Evolutionary conservation across 2,329 filamentous ascomycete genomes (phyloP).

Genomic region (Reticulascus tulasneorum): DNA sequence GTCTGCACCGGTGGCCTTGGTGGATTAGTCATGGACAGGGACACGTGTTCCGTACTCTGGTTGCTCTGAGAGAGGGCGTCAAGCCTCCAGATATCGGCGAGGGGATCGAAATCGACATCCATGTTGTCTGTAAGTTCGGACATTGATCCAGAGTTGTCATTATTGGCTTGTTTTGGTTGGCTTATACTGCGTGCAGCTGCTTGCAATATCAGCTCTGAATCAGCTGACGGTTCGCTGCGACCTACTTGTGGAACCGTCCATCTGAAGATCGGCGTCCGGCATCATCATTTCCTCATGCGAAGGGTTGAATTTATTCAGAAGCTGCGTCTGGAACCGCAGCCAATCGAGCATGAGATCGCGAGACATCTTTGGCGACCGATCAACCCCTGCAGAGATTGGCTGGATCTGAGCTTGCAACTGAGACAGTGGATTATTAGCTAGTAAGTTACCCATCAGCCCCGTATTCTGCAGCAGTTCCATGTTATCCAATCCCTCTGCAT

Average conservation of each 20-base stretch:
- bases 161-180: constrained; percentile 11
- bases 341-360: constrained; percentile 21
- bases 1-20: constrained; percentile 6
- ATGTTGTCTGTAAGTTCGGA: constrained; percentile 13
- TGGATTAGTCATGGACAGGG: constrained; percentile 1
- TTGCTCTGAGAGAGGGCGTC: constrained; percentile 4
- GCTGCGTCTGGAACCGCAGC: constrained; percentile 20
- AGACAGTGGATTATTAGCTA: neutral
- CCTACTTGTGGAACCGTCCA: constrained; percentile 3
- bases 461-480: no score
- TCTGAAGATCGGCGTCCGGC: constrained; percentile 1
- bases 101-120: constrained; percentile 17
- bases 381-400: no score
- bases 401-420: neutral
- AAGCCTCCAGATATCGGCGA: constrained; percentile 15
- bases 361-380: constrained; percentile 4
- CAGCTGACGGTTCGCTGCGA: neutral
- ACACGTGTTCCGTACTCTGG: neutral
- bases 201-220: neutral
- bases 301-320: constrained; percentile 18
- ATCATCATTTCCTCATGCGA: constrained; percentile 14
- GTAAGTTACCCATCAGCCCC: neutral
- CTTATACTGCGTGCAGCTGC: constrained; percentile 2
- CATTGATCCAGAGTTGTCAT: constrained; percentile 11
- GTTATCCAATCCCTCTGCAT: no score